Conservation (phyloP, 2,329 filamentous ascomycete species). For the Pseudocercospora musae region DNA sequence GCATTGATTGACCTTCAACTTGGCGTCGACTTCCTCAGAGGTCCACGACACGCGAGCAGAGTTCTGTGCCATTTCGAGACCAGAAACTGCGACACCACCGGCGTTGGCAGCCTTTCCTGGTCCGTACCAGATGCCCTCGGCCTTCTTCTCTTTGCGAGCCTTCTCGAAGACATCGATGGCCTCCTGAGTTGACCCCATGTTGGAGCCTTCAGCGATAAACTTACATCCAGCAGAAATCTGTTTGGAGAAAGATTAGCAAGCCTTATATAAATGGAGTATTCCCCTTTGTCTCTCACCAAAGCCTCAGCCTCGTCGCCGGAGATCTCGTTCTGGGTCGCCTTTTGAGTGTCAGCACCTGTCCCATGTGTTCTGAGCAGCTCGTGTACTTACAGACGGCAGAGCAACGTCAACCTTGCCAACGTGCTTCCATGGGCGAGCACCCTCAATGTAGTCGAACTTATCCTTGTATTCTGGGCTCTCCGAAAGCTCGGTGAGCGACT, state of each 20-base stretch:
- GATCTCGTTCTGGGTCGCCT: conserved; percentile 92
- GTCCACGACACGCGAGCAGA: conserved; percentile 83
- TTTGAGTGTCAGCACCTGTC: too few species aligned
- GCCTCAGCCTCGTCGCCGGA: conserved; percentile 83
- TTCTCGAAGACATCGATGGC: conserved; percentile 92
- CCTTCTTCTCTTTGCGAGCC: conserved; percentile 65
- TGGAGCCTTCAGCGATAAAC: conserved; percentile 93
- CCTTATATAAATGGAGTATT: too few species aligned
- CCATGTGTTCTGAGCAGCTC: too few species aligned
- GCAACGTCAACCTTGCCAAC: conserved; percentile 86
- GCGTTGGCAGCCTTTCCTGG: conserved; percentile 95
- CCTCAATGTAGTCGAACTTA: conserved; percentile 81
- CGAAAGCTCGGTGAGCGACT: conserved; percentile 72
- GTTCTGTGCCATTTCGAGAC: conserved; percentile 99
- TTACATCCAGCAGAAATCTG: conserved; percentile 66
- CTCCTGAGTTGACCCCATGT: conserved; percentile 97
- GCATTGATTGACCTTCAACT: neutral
- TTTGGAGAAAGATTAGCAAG: too few species aligned
- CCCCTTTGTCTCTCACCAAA: too few species aligned
- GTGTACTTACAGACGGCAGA: conserved; percentile 65
- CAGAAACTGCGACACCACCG: conserved; percentile 94
- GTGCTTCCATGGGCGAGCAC: conserved; percentile 86
- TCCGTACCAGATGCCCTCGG: conserved; percentile 84
- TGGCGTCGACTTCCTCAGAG: conserved; percentile 69
- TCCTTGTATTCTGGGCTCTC: conserved; percentile 53